Evolutionary conservation across 495 filamentous ascomycete genomes (phyloP).

Genomic region (Penicillium verhagenii): DNA sequence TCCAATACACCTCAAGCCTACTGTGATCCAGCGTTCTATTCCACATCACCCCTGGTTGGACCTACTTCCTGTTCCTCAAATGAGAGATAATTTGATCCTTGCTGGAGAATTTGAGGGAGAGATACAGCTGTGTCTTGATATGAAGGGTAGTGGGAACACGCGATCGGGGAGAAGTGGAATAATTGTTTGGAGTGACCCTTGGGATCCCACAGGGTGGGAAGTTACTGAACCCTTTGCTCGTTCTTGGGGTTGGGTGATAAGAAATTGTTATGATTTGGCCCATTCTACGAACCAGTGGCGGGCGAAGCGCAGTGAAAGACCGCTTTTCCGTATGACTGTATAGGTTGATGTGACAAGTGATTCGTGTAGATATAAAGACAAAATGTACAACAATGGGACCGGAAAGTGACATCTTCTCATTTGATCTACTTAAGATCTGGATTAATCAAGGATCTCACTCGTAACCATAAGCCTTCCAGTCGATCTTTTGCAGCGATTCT

Average conservation of each 20-base stretch:
- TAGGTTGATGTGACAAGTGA: too few relatives aligned
- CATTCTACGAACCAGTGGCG: neutral
- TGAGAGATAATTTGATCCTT: constrained; percentile 30
- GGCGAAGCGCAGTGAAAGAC: neutral
- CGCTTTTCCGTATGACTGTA: too few relatives aligned
- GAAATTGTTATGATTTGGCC: neutral
- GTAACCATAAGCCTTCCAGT: too few relatives aligned
- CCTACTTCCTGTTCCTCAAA: constrained; percentile 27
- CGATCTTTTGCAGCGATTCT: too few relatives aligned
- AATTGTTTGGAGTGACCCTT: constrained; percentile 47
- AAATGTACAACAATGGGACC: too few relatives aligned
- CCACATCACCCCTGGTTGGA: constrained; percentile 35
- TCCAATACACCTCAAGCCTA: too few relatives aligned
- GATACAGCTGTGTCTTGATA: constrained; percentile 23
- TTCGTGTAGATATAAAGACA: too few relatives aligned
- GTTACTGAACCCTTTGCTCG: constrained; percentile 36
- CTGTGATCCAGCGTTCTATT: constrained; percentile 14
- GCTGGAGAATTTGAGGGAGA: constrained; percentile 18
- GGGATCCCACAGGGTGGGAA: constrained; percentile 43
- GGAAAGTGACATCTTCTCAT: too few relatives aligned
- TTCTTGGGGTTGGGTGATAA: constrained; percentile 43
- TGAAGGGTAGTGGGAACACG: constrained; percentile 24
- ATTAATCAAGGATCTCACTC: too few relatives aligned
- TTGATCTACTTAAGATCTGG: too few relatives aligned
- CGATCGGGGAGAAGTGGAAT: constrained; percentile 14